These are phyloP conservation scores for Cercospora sp. DNA, from an alignment of 2,329 filamentous ascomycete genomes.

Conservation along the genomic window DNA sequence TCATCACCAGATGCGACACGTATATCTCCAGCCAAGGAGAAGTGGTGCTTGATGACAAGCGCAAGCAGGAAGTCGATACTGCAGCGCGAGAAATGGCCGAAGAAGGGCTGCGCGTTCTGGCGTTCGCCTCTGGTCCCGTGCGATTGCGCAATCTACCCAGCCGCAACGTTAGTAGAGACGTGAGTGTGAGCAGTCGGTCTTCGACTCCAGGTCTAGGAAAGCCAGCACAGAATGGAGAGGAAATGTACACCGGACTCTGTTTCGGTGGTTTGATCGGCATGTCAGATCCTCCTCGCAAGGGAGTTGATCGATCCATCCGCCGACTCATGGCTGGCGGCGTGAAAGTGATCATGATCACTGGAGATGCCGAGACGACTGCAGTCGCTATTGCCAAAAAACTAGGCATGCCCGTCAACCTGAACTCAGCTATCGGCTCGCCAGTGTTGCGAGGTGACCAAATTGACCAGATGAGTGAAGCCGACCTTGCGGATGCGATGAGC, in stretches of 20 bases:
- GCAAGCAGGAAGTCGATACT: conserved; percentile 70
- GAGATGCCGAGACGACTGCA: conserved; percentile 91
- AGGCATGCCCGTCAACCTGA: conserved; percentile 81
- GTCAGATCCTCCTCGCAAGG: conserved; percentile 91
- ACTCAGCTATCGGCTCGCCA: conserved; percentile 59
- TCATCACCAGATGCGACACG: conserved; percentile 83
- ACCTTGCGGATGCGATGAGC: conserved; percentile 79
- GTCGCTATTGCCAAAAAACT: conserved; percentile 90
- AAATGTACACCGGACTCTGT: conserved; percentile 76
- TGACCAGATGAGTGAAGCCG: conserved; percentile 84
- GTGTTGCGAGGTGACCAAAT: conserved; percentile 88
- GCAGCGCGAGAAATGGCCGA: conserved; percentile 85
- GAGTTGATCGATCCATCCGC: conserved; percentile 84
- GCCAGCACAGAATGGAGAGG: conserved; percentile 50
- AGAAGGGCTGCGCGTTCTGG: conserved; percentile 85
- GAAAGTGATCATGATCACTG: conserved; percentile 98
- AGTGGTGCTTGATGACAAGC: conserved; percentile 74
- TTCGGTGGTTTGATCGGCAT: conserved; percentile 95
- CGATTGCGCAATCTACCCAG: conserved; percentile 30
- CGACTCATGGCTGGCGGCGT: conserved; percentile 91
- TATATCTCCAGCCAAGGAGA: conserved; percentile 88
- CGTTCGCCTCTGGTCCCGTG: conserved; percentile 81
- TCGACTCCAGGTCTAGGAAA: conserved; percentile 22
- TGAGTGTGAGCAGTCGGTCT: conserved; percentile 26
- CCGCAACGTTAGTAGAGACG: conserved; percentile 23